Evolutionary conservation across 371 early-diverging fungal genomes (phyloP).

Genomic region (Choanephora cucurbitarum): DNA sequence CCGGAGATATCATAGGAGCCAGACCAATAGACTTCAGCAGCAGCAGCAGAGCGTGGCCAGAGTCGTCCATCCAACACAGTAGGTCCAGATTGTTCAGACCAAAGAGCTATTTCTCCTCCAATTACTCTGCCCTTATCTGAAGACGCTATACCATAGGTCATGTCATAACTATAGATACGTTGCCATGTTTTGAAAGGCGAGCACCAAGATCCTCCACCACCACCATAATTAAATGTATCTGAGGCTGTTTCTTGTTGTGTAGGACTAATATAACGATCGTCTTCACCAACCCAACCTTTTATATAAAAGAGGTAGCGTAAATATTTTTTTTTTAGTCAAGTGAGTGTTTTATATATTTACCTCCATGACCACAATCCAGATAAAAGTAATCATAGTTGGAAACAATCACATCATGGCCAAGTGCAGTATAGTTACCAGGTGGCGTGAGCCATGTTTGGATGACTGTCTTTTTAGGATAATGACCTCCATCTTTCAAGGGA

Average conservation of each 20-base stretch:
- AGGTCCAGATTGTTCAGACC: conserved; percentile 71
- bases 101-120: conserved; percentile 53
- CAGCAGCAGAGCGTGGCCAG: conserved; percentile 74
- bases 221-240: conserved; percentile 45
- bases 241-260: conserved; percentile 31
- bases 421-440: conserved; percentile 30
- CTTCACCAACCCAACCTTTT: conserved; percentile 47
- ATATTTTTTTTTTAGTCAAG: too few relatives aligned
- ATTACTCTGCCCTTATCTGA: conserved; percentile 33
- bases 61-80: conserved; percentile 57
- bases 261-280: conserved; percentile 41
- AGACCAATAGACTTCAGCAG: conserved; percentile 72
- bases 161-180: conserved; percentile 48
- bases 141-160: conserved; percentile 48
- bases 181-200: conserved; percentile 52
- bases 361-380: conserved; percentile 63
- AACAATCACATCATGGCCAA: conserved; percentile 52
- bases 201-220: conserved; percentile 73
- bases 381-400: conserved; percentile 57
- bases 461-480: conserved; percentile 32
- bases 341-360: conserved; percentile 32
- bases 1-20: conserved; percentile 57
- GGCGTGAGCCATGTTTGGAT: conserved; percentile 58
- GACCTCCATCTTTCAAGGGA: conserved; percentile 23
- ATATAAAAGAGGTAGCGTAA: too few relatives aligned